Conservation (phyloP, 148 eudicot genomes). For the Silene uniflora region DNA sequence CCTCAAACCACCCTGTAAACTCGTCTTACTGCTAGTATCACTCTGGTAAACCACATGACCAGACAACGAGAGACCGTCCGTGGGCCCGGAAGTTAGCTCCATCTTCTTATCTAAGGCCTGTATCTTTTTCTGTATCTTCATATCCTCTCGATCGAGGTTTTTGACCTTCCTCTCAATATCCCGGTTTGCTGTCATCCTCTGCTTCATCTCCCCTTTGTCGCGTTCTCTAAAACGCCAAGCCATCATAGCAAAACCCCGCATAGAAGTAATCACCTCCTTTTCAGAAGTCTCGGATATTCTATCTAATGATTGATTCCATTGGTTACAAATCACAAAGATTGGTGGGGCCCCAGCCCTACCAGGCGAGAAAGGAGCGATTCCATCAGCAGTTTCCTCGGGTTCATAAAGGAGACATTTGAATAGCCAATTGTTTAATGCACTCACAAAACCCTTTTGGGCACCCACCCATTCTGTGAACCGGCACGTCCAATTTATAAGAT, state of each 20-base stretch:
- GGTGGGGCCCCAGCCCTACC: constrained; percentile 92
- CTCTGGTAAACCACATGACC: constrained; percentile 78
- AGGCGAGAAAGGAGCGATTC: constrained; percentile 79
- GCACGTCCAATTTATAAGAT: constrained; percentile 68
- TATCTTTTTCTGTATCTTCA: constrained; percentile 71
- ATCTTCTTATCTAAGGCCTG: constrained; percentile 72
- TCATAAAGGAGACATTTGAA: constrained; percentile 60
- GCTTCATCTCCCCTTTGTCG: constrained; percentile 68
- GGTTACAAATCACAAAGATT: constrained; percentile 72
- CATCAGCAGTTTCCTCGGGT: constrained; percentile 87
- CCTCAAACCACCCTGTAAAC: constrained; percentile 57
- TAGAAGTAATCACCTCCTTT: constrained; percentile 69
- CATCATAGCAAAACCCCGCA: constrained; percentile 60
- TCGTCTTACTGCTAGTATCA: constrained; percentile 64
- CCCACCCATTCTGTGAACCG: constrained; percentile 71
- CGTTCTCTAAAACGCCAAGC: constrained; percentile 73
- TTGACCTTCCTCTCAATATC: constrained; percentile 70
- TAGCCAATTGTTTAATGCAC: constrained; percentile 72
- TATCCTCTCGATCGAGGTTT: constrained; percentile 71
- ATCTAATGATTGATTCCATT: constrained; percentile 84
- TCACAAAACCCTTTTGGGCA: constrained; percentile 73
- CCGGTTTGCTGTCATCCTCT: constrained; percentile 50
- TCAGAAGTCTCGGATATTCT: constrained; percentile 80
- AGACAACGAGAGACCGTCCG: constrained; percentile 39
- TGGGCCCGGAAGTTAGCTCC: constrained; percentile 41